Percentiles rank a stretch among this genome's conserved stretches.
These are phyloP conservation scores for Talaromyces sp. DNA, from an alignment of 2,329 filamentous ascomycete genomes.

Conservation along the genomic window DNA sequence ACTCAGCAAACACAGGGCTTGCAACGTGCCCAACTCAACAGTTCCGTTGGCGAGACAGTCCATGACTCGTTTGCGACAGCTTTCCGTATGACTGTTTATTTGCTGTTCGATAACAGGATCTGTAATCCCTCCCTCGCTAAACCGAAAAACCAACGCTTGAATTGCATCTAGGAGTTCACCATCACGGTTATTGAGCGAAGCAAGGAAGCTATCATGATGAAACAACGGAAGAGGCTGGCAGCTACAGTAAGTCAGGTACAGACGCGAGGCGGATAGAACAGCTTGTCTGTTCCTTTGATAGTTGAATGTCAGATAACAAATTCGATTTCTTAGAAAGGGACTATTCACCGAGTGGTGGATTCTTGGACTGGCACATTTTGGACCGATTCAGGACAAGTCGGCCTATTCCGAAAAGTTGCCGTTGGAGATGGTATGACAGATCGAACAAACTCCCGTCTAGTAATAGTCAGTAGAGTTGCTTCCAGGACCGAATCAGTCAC, in stretches of 20 bases:
- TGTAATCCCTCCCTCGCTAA: neutral
- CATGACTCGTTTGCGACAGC: conserved; percentile 33
- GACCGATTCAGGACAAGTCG: neutral
- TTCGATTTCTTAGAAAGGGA: neutral
- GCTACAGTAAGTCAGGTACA: neutral
- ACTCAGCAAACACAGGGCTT: conserved; percentile 37
- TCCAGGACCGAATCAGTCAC: neutral
- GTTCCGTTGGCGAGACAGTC: conserved; percentile 33
- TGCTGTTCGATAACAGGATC: neutral
- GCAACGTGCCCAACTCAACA: conserved; percentile 39
- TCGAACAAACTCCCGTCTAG: neutral
- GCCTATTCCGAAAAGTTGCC: neutral
- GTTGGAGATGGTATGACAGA: neutral
- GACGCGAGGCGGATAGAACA: neutral
- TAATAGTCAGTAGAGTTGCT: neutral
- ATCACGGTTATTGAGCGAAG: neutral
- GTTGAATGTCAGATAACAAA: neutral
- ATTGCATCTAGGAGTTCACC: neutral
- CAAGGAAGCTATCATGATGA: neutral
- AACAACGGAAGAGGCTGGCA: neutral
- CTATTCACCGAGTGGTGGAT: neutral
- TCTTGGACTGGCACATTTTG: neutral
- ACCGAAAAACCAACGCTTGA: neutral
- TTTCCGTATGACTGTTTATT: neutral
- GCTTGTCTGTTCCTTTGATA: neutral